Base-by-base conservation (phyloP, 768 basidiomycete species). In the Serpula lacrymans region DNA sequence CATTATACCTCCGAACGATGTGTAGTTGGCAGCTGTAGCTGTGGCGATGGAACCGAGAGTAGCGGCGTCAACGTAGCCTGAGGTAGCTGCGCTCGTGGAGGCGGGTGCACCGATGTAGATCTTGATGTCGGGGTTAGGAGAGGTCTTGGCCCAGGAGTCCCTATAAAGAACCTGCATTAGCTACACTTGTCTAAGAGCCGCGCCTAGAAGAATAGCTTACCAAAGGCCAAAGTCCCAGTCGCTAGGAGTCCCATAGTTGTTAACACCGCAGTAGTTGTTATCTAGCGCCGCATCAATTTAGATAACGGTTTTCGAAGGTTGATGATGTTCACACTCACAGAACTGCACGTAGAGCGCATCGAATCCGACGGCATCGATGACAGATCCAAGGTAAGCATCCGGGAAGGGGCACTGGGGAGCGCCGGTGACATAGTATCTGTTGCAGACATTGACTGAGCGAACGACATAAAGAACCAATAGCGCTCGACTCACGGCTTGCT, bases 311-410 rank as follows among this genome's bases (percentile, higher is more conserved):
- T n/a, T n/a, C n/a, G 30, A 41, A 37, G 37, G 18, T 35, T 32
- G 40, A 37, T 39, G 18, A 36, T 31, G 17, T 14, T 22, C 20
- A 25, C 22, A 27, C 44, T 42, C 24, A 46, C 75, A 78, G 56
- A 86, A 82, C 55, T 84, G 84, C 24, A 86, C 82, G 52, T 84
- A 86, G 44, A 88, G 63, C 1, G 82, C 82, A 60, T 88, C 85
- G 47, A 87, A 88, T 4, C 57, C 69, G 9, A 76, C 83, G 1
- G 67, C 51, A 51, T 84, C 76, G 40, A 87, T 63, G 17, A 82
- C 78, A 7, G 67, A 65, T 8, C 79, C 74, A 6, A 87, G 61
- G 33, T 74, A 70, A 6, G 71, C 73, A 53, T 87, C 84, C 3
- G 84, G 83, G 64, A 74, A 88, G 4, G 81, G 78, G 50, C 84